Evolutionary conservation across 352 stramenopile genomes (phyloP).

Genomic region (Thalassiosira mediterranea): DNA sequence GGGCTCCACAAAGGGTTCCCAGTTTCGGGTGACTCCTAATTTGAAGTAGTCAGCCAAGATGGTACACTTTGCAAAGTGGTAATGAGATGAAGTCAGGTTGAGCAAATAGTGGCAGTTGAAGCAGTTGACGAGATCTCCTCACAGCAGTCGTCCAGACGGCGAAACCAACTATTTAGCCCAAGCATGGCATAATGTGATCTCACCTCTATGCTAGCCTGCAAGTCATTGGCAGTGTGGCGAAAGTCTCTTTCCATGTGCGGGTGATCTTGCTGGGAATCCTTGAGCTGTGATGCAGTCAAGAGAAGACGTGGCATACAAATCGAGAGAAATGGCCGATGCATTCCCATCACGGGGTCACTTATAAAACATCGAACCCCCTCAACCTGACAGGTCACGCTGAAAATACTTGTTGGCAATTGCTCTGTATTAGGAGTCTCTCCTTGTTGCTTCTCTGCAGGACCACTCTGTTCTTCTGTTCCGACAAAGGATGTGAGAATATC

Average conservation of each 20-base stretch:
- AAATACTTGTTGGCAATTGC: conserved; percentile 43
- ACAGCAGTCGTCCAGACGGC: too few species aligned
- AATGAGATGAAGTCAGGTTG: conserved; percentile 16
- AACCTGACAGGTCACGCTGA: conserved; percentile 67
- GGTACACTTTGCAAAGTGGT: conserved; percentile 11
- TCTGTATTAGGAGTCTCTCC: conserved; percentile 12
- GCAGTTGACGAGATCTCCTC: too few species aligned
- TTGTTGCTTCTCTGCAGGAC: conserved; percentile 6
- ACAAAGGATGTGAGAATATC: conserved; percentile 57
- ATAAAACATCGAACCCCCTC: conserved; percentile 70
- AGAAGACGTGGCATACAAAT: conserved; percentile 55
- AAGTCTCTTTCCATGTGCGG: conserved; percentile 6
- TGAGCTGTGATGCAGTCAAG: conserved; percentile 57
- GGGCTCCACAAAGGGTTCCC: conserved; percentile 87
- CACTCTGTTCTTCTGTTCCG: conserved; percentile 25
- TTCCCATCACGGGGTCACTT: conserved; percentile 83
- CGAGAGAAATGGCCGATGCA: conserved; percentile 79
- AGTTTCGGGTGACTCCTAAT: conserved; percentile 84
- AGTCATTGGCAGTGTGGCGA: conserved; percentile 41
- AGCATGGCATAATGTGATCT: conserved; percentile 4
- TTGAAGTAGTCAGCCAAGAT: conserved; percentile 88
- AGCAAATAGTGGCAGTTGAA: too few species aligned
- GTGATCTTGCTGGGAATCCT: conserved; percentile 18
- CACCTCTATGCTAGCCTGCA: conserved; percentile 64
- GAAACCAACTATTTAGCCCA: too few species aligned